A percentile compares a stretch with the other conserved stretches of the same genome.
Conservation (phyloP, 2,329 filamentous ascomycete genomes). For the Diaporthe sp. region DNA sequence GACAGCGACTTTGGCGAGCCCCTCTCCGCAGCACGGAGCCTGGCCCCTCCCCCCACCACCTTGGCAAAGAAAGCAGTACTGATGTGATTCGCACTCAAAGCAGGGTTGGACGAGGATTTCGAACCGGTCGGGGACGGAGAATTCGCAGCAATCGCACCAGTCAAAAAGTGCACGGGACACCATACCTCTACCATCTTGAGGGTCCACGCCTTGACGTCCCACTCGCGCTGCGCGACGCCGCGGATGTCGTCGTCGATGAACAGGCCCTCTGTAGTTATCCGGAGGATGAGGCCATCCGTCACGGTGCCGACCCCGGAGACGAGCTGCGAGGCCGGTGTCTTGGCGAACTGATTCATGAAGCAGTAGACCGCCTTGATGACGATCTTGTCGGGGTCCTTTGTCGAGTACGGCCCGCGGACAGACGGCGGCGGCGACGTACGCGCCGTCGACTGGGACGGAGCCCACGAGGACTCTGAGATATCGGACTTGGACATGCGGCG, state of each 20-base stretch:
- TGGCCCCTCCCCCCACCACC: slow-evolving; percentile 58
- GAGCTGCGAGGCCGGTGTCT: slow-evolving; percentile 91
- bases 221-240: slow-evolving; percentile 92
- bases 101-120: slow-evolving; percentile 49
- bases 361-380: slow-evolving; percentile 93
- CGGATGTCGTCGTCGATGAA: slow-evolving; percentile 98
- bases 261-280: slow-evolving; percentile 92
- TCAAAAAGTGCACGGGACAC: slow-evolving; percentile 76
- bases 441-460: slow-evolving; percentile 85
- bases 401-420: slow-evolving; percentile 82
- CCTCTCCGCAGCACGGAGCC: slow-evolving; percentile 60
- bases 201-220: slow-evolving; percentile 99
- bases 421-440: slow-evolving; percentile 87
- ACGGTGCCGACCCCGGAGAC: slow-evolving; percentile 86
- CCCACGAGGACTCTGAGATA: slow-evolving; percentile 87
- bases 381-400: slow-evolving; percentile 94
- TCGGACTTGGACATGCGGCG: slow-evolving; percentile 77
- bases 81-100: slow-evolving; percentile 47
- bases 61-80: slow-evolving; percentile 57
- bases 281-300: slow-evolving; percentile 91
- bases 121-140: slow-evolving; percentile 51
- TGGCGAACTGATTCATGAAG: slow-evolving; percentile 90
- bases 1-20: slow-evolving; percentile 65
- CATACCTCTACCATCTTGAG: slow-evolving; percentile 93
- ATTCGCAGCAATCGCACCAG: slow-evolving; percentile 55